phyloP scores from a whole-genome alignment of 83 land plant genomes.

The Diphasiastrum complanatum region DNA sequence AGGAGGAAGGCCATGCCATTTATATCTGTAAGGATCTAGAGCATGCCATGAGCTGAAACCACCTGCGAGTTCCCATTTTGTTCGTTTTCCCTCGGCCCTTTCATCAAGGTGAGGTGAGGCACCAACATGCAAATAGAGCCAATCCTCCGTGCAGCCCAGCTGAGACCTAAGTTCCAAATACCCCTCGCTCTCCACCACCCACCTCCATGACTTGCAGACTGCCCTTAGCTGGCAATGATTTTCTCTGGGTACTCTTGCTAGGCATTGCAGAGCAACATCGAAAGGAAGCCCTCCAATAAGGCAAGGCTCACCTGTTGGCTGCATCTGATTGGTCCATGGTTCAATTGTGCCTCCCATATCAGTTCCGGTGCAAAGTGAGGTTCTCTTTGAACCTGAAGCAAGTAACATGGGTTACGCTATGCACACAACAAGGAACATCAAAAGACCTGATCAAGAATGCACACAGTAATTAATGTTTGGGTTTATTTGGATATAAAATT shows the following conservation, averaged over 20 bases:
- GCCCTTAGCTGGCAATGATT: constrained; percentile 17
- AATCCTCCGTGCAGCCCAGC: constrained; percentile 26
- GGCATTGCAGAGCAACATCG: constrained; percentile 28
- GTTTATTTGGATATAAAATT: too few relatives aligned
- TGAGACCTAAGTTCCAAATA: constrained; percentile 19
- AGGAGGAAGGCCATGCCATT: constrained; percentile 33
- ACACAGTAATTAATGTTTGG: too few relatives aligned
- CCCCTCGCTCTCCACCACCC: constrained; percentile 21
- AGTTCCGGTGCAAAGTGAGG: too few relatives aligned
- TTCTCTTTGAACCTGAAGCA: too few relatives aligned
- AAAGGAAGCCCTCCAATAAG: constrained; percentile 25
- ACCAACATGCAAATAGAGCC: constrained; percentile 34
- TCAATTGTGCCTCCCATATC: too few relatives aligned
- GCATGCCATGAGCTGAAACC: constrained; percentile 35
- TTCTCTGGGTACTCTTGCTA: constrained; percentile 31
- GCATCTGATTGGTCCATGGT: too few relatives aligned
- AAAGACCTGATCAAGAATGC: too few relatives aligned
- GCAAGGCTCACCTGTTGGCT: too few relatives aligned
- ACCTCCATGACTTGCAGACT: constrained; percentile 28
- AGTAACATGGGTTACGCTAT: too few relatives aligned
- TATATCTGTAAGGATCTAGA: constrained; percentile 24
- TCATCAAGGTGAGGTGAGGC: constrained; percentile 25
- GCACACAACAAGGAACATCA: too few relatives aligned
- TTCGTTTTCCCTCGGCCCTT: constrained; percentile 14
- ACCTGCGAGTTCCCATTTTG: constrained; percentile 30